Base-by-base conservation (phyloP, 306 rosid genomes). In the Cercis canadensis region DNA sequence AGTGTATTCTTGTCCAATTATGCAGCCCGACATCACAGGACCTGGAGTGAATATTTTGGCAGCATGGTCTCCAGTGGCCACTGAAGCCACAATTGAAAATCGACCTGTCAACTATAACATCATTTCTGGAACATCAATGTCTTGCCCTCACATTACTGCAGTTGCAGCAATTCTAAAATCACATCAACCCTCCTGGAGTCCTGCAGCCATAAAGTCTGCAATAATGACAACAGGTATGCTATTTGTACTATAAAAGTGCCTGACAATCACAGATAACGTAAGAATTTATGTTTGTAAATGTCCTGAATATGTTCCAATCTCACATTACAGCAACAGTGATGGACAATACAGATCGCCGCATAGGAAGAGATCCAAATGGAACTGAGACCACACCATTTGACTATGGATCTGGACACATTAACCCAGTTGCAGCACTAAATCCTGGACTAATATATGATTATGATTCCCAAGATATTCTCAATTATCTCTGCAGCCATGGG, bases 21-120 rank as follows among this genome's bases (percentile, higher is more conserved):
- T 77, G 85, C 84, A 87, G 89, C 96, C 91, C 57, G 87, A 90
- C 63, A 74, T 84, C 45, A 82, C 88, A 64, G 89, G 73, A 69
- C 93, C 87, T 6, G 92, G 93, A 36, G 73, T 85, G 83, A 87
- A 87, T 66, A 80, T 86, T 57, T 75, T 87, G 75, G 93, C 91
- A 80, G 87, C 93, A 78, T 90, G 93, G 89, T 85, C 96, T 58
- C 96, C 89, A 2, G 69, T 74, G 0, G 64, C 83, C 60, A 80
- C 87, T 54, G 61, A 33, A 50, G 78, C 70, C 37, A 83, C 90
- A 14, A 82, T 78, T 14, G 85, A 72, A 15, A 78, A 82, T 7
- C 45, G 19, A 84, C 55, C 92, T 16, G 78, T 82, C 8, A 3
- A 82, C 72, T 87, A 81, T 55, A 83, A 90, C 82, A 90, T 87